Evolutionary conservation across 1,284 basidiomycete species (phyloP), one percentile per base, ranked within the genome.

Genomic region (Farysia itapuensis): DNA sequence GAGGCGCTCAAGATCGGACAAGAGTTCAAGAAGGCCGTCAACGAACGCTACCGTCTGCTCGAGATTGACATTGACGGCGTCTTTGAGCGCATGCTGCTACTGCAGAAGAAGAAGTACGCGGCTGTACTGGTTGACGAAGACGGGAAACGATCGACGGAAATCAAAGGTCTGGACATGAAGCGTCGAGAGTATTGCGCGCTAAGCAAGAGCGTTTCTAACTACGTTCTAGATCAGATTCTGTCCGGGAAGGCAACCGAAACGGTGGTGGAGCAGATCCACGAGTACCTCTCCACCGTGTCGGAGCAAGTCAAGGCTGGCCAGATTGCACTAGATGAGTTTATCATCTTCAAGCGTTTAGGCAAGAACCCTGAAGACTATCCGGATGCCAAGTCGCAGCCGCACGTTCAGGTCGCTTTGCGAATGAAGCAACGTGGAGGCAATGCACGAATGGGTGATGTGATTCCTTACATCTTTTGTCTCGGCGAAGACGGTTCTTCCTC

Each of bases 21-120:
- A 8, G 86, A 89, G 39, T 90, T 99, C 82, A 96, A 95, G 79
- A 91, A 90, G 74, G 85, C 87, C 6, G 93, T 99, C 70, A 99
- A 99, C 74, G 90, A 98, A 60, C 84, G 87, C 20, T 98, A 97
- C 80, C 88, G 85, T 68, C 82, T 97, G 35, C 85, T 99, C 30
- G 95, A 99, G 77, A 99, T 98, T 56, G 95, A 98, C 75, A 83
- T 96, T 23, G 95, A 99, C 69, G 87, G 88, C 6, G 85, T 96
- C 20, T 99, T 98, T 79, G 85, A 94, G 73, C 85, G 95, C 2
- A 83, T 99, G 57, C 79, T 99, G 1, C 82, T 99, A 15, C 79
- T 99, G 39, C 94, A 98, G 74, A 99, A 98, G 84, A 99, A 98
- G 81, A 98, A 98, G 79, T 99, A 99, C 68, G 95, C 95, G 0